Percentiles rank a stretch among this genome's conserved stretches.
Conservation (phyloP, 2,329 filamentous ascomycete species). For the Penicillium crustosum region DNA sequence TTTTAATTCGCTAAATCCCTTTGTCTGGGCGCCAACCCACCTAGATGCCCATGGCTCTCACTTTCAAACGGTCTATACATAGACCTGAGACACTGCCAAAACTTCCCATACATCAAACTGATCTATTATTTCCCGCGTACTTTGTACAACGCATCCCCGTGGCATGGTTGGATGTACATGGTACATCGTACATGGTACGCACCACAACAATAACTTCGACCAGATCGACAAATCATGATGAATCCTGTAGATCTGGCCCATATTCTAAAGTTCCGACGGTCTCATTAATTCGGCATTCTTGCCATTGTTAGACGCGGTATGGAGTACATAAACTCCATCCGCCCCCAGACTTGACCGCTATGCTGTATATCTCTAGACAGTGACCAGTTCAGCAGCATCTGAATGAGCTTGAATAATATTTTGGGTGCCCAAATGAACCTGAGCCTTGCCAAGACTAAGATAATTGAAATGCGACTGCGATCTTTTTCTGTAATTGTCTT, state of each 20-base stretch:
- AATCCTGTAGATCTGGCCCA: neutral
- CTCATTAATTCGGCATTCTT: neutral
- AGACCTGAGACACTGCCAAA: neutral
- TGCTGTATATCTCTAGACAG: neutral
- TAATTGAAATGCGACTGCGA: neutral
- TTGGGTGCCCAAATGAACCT: neutral
- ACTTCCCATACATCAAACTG: neutral
- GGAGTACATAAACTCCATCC: too few relatives aligned
- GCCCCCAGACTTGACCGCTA: neutral
- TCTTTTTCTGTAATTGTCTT: neutral
- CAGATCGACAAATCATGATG: neutral
- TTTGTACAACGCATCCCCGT: neutral
- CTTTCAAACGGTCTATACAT: constrained; percentile 1
- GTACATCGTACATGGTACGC: too few relatives aligned
- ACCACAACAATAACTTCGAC: too few relatives aligned
- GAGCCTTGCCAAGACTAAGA: neutral
- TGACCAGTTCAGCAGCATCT: neutral
- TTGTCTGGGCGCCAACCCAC: neutral
- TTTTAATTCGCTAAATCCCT: neutral
- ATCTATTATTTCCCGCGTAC: neutral
- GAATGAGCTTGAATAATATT: neutral
- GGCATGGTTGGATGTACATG: neutral
- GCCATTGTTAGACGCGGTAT: neutral
- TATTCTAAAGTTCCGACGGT: neutral
- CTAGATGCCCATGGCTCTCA: too few relatives aligned